phyloP scores from a whole-genome alignment of 176 grass and related monocot genomes.

The Thinopyrum elongatum region DNA sequence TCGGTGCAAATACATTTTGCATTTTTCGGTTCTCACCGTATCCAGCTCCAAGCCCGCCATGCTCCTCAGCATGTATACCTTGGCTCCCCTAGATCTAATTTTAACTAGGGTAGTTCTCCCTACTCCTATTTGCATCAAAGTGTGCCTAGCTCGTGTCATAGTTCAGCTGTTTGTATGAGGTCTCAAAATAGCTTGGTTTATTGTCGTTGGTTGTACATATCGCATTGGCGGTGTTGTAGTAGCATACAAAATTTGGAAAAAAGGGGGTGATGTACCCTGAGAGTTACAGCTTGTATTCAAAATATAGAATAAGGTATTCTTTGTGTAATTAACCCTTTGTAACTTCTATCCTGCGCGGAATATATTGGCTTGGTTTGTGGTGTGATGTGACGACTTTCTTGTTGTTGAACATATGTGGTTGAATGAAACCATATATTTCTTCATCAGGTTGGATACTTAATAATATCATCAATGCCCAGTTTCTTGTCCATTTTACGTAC shows the following conservation, averaged over 20 bases:
- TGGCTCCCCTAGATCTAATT: slow-evolving; percentile 18
- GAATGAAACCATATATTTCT: not conserved
- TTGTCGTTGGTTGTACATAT: slow-evolving; percentile 46
- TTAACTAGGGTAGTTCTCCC: slow-evolving; percentile 13
- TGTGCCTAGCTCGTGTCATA: slow-evolving; percentile 12
- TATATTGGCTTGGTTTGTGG: slow-evolving; percentile 44
- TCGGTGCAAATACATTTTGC: slow-evolving; percentile 14
- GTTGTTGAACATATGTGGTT: not conserved
- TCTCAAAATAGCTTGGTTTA: slow-evolving; percentile 35
- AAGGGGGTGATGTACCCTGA: slow-evolving; percentile 13
- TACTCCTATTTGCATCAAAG: slow-evolving; percentile 36
- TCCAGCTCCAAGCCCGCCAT: slow-evolving; percentile 21
- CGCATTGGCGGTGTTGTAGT: slow-evolving; percentile 46
- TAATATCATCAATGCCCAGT: not conserved
- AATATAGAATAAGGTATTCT: slow-evolving; percentile 71
- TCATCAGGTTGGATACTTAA: not conserved
- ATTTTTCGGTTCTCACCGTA: slow-evolving; percentile 19
- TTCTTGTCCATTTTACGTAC: not conserved
- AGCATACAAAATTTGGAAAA: slow-evolving; percentile 41
- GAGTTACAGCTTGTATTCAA: slow-evolving; percentile 52
- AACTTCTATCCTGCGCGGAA: not conserved
- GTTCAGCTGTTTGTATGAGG: slow-evolving; percentile 17
- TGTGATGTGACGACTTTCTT: slow-evolving; percentile 16
- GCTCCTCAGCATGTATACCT: slow-evolving; percentile 38
- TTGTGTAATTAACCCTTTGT: slow-evolving; percentile 65